Base-by-base conservation (phyloP, 2,329 filamentous ascomycete genomes). In the Sporothrix inflata region DNA sequence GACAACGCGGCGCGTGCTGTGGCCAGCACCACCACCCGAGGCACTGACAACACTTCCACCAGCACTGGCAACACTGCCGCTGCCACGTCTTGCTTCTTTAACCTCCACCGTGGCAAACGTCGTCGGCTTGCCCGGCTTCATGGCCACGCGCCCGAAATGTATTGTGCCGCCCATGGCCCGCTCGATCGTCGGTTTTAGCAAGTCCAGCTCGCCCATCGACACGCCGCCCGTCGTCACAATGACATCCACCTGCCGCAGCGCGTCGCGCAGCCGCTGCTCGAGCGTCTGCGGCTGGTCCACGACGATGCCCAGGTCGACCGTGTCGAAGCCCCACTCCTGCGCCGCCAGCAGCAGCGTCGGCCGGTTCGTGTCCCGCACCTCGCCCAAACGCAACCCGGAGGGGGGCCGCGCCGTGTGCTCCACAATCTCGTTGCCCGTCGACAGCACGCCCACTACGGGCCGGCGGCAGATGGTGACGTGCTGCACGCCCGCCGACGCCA, bases 81-180 rank as follows among this genome's bases (percentile, higher is more conserved):
- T 88, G 53, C 87, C 83, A 24, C 90, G 88, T 1, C 77, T 79
- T 74, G 87, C 87, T 73, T 88, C 84, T 80, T 90, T 90, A 51
- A 87, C 84, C 0, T 93, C 90, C 0, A 98, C 87, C 0, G 94
- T 98, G 2, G 96, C 96, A 80, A 99, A 99, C 0, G 96, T 99
- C 0, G 94, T 98, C 1, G 96, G 96, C 82, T 98, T 99, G 4
- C 96, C 96, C 0, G 96, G 96, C 84, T 99, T 99, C 96, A 99
- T 98, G 71, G 91, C 89, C 2, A 99, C 96, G 3, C 96, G 91
- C 30, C 96, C 96, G 77, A 99, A 99, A 81, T 98, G 96, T 76
- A 99, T 97, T 0, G 91, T 96, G 8, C 96, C 96, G 72, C 94
- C 94, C 0, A 99, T 88, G 1, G 90, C 86, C 55, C 95, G 91